Percentiles rank a stretch among this genome's conserved stretches.
Evolutionary conservation across 371 early-diverging fungal genomes (phyloP).

Genomic region (Mucor circinelloides): DNA sequence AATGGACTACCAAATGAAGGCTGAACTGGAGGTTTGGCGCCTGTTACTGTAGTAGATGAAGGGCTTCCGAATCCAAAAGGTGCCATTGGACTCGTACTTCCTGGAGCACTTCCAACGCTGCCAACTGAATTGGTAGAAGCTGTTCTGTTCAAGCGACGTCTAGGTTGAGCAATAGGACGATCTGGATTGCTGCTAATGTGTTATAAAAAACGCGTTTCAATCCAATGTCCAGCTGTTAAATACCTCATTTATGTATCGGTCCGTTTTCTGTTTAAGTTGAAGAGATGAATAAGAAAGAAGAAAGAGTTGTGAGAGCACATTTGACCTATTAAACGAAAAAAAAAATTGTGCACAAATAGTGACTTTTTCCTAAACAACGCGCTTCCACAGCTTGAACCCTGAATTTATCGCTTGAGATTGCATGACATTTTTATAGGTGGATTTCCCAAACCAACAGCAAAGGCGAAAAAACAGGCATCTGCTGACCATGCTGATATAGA

Average conservation of each 20-base stretch:
- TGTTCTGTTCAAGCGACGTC: constrained; percentile 20
- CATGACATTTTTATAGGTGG: too few species aligned
- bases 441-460: too few species aligned
- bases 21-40: not conserved
- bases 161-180: constrained; percentile 19
- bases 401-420: not conserved
- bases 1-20: constrained; percentile 2
- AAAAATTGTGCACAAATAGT: not conserved
- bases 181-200: constrained; percentile 12
- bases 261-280: not conserved
- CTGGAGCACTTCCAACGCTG: constrained; percentile 13
- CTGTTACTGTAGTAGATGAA: not conserved
- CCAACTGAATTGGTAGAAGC: constrained; percentile 18
- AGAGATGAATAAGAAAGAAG: not conserved
- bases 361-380: not conserved
- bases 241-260: not conserved
- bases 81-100: constrained; percentile 7
- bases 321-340: not conserved
- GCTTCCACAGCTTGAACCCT: not conserved
- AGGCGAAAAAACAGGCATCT: too few species aligned
- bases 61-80: constrained; percentile 10
- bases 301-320: not conserved
- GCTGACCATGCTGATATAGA: too few species aligned
- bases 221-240: not conserved
- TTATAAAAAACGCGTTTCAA: not conserved